Evolutionary conservation across 768 basidiomycete species (phyloP).

Genomic region (Suillus fuscotomentosus): DNA sequence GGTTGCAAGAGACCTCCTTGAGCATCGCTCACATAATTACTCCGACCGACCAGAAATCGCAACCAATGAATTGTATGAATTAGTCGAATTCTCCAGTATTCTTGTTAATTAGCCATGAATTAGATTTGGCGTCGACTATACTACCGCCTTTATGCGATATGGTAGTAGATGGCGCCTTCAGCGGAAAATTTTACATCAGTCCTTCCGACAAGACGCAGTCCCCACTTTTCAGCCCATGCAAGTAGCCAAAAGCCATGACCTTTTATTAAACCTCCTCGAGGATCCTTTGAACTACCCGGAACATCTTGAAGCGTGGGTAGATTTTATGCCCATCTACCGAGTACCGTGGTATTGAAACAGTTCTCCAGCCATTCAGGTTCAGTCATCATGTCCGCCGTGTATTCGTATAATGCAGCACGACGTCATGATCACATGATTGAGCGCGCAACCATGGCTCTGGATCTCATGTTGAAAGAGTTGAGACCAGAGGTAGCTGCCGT

Average conservation of each 20-base stretch:
- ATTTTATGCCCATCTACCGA: not conserved
- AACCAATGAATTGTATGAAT: conserved; percentile 9
- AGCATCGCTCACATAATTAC: conserved; percentile 11
- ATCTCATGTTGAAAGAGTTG: not conserved
- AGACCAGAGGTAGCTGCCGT: conserved; percentile 5
- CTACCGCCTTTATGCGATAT: conserved; percentile 13
- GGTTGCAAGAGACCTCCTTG: conserved; percentile 12
- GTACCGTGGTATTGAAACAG: not conserved
- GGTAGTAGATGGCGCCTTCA: conserved; percentile 15
- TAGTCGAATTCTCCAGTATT: not conserved
- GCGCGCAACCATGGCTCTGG: not conserved
- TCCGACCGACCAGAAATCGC: conserved; percentile 8
- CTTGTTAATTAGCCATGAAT: not conserved
- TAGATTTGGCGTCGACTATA: conserved; percentile 11
- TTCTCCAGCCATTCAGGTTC: conserved; percentile 7
- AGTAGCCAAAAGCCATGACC: not conserved
- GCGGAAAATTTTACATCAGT: conserved; percentile 13
- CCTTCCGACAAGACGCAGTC: conserved; percentile 11
- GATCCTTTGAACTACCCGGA: not conserved
- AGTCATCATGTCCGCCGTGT: conserved; percentile 9
- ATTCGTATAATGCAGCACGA: conserved; percentile 8
- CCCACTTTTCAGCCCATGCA: conserved; percentile 5
- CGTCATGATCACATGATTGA: not conserved
- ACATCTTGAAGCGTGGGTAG: conserved; percentile 3
- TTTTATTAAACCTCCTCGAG: conserved; percentile 1